These are phyloP conservation scores for Yarrowia yakushimensis DNA, from an alignment of 805 yeast genomes.

Conservation along the genomic window DNA sequence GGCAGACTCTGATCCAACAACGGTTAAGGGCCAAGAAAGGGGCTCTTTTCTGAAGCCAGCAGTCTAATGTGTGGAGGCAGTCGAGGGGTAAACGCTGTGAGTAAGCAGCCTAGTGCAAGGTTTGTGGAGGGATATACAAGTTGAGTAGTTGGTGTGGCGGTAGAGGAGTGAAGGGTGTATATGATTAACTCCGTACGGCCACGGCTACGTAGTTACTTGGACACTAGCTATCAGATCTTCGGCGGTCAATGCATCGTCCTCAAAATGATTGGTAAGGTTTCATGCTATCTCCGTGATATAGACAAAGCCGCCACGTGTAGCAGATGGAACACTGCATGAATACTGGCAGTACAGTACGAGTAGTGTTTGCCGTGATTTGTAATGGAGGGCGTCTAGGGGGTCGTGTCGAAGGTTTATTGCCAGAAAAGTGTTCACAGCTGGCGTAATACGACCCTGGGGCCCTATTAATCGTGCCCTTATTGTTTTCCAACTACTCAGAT, in stretches of 20 bases:
- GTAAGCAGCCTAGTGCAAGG: background rate
- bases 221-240: background rate
- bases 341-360: too few species aligned
- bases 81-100: conserved; percentile 11
- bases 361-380: too few species aligned
- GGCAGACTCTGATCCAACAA: background rate
- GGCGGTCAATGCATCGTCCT: background rate
- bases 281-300: conserved; percentile 23
- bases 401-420: too few species aligned
- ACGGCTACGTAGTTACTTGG: background rate
- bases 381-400: background rate
- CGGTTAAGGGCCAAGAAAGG: conserved; percentile 4
- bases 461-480: too few species aligned
- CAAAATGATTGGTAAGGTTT: conserved; percentile 9
- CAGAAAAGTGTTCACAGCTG: too few species aligned
- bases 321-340: conserved; percentile 5
- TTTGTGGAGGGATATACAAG: background rate
- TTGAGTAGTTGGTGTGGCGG: background rate
- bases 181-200: too few species aligned
- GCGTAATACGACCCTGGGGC: too few species aligned
- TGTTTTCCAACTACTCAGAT: background rate
- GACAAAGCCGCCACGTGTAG: conserved; percentile 24
- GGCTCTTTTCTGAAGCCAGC: background rate
- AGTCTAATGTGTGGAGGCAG: background rate
- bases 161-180: too few species aligned